Base-by-base conservation (phyloP, 2,329 filamentous ascomycete species). In the Xylaria sp. region DNA sequence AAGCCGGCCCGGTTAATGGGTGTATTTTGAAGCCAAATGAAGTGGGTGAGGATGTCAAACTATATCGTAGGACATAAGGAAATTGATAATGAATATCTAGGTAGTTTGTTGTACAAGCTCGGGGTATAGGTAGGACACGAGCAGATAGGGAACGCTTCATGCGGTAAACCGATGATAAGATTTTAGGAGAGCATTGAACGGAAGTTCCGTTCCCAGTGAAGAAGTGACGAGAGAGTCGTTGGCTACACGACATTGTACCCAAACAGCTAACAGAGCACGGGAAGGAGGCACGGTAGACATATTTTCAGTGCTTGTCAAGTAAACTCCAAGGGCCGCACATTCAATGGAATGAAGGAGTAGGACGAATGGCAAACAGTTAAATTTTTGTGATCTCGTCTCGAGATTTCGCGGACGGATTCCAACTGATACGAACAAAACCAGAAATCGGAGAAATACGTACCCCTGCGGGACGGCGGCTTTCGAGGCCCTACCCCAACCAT, bases 401-500 rank as follows among this genome's bases (percentile, higher is more conserved):
- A 32, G 7, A 15, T 13, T 63, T 41, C n/a, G 43, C 25, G 55
- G 28, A 46, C 20, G 9, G 18, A 56, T 41, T 7, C 32, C 36
- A 41, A 20, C n/a, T 48, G 39, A 30, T 65, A 68, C 48, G 46
- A 41, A 52, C 67, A 58, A 60, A 41, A 48, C 23, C 30, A 56
- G 56, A 68, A 36, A 45, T 7, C 23, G 15, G 56, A 65, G 66
- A 70, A 66, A 63, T 75, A 86, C 89, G 80, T 87, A 92, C 92
- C 92, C 87, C 92, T 93, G 73, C 83, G 81, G 75, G 82, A 83
- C 74, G 83, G 83, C 72, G 82, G 83, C 77, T 80, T 82, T 77
- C 83, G 82, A 75, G 83, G 83, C 79, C 83, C 83, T 70, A 85
- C 79, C 72, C 83, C 83, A 74, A 85, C 83, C 83, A 85, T 85